Evolutionary conservation across 2,329 filamentous ascomycete species (phyloP).

Genomic region (Rasamsonia emersonii): DNA sequence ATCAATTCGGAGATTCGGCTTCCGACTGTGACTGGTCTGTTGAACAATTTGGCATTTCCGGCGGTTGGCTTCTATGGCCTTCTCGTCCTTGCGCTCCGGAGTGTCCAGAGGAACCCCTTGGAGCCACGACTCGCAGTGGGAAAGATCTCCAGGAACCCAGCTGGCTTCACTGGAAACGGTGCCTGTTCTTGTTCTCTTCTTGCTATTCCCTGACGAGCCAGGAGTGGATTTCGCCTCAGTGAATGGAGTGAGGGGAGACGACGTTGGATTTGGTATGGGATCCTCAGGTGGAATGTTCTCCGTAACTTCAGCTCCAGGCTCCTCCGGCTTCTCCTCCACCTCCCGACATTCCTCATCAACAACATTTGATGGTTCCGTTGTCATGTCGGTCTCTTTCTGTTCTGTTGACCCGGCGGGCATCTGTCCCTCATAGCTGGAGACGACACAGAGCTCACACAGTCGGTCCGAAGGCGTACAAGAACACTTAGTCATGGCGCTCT

Average conservation of each 20-base stretch:
- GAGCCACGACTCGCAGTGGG: constrained; percentile 30
- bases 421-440: too few relatives aligned
- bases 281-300: too few relatives aligned
- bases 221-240: constrained; percentile 10
- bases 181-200: constrained; percentile 21
- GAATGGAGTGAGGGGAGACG: constrained; percentile 5
- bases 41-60: constrained; percentile 31
- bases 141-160: constrained; percentile 28
- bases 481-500: too few relatives aligned
- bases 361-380: not conserved
- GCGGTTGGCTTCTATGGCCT: constrained; percentile 20
- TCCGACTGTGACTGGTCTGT: constrained; percentile 13
- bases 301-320: too few relatives aligned
- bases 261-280: too few relatives aligned
- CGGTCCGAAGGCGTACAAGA: too few relatives aligned
- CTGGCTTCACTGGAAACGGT: constrained; percentile 30
- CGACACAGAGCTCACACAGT: too few relatives aligned
- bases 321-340: too few relatives aligned
- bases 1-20: constrained; percentile 8
- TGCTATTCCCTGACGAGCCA: constrained; percentile 14
- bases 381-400: not conserved
- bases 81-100: constrained; percentile 15
- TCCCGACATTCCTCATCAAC: not conserved
- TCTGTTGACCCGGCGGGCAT: too few relatives aligned
- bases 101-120: constrained; percentile 27